phyloP scores from a whole-genome alignment of 352 stramenopile genomes.

The Phytophthora tentaculata region DNA sequence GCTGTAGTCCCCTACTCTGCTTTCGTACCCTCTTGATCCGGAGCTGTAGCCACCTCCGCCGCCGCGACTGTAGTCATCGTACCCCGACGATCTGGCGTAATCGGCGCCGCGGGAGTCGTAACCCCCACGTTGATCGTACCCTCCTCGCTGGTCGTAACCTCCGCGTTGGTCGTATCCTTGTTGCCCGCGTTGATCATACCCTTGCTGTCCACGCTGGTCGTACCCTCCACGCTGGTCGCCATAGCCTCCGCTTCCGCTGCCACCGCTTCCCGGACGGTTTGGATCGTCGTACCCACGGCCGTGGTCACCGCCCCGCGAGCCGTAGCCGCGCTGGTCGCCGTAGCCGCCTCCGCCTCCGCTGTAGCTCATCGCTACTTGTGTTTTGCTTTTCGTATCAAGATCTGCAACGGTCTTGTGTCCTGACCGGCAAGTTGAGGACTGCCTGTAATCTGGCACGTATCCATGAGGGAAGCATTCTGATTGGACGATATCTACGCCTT shows the following conservation, averaged over 20 bases:
- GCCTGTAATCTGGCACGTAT: slow-evolving; percentile 7
- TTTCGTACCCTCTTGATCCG: slow-evolving; percentile 26
- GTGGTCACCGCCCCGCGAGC: slow-evolving; percentile 5
- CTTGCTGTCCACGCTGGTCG: slow-evolving; percentile 25
- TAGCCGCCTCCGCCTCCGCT: slow-evolving; percentile 23
- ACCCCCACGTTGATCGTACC: slow-evolving; percentile 38
- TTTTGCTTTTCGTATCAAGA: slow-evolving; percentile 11
- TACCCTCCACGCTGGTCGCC: slow-evolving; percentile 29
- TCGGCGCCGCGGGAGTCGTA: slow-evolving; percentile 17
- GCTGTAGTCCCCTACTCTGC: slow-evolving; percentile 27
- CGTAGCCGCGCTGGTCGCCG: slow-evolving; percentile 11
- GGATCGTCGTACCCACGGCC: slow-evolving; percentile 9
- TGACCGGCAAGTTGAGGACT: slow-evolving; percentile 5
- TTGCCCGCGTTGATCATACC: slow-evolving; percentile 24
- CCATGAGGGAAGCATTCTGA: not conserved
- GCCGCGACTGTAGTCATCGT: slow-evolving; percentile 40
- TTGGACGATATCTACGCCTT: slow-evolving; percentile 15
- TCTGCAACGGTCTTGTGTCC: slow-evolving; percentile 4
- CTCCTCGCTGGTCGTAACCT: slow-evolving; percentile 28
- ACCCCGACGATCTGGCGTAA: slow-evolving; percentile 23
- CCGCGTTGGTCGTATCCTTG: slow-evolving; percentile 20
- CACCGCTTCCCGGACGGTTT: not conserved
- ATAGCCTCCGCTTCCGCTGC: slow-evolving; percentile 30
- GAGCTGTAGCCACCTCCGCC: slow-evolving; percentile 24
- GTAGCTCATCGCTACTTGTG: slow-evolving; percentile 53